Evolutionary conservation across 164 flowering plant genomes (phyloP).

Genomic region (Magnolia changhungtana): DNA sequence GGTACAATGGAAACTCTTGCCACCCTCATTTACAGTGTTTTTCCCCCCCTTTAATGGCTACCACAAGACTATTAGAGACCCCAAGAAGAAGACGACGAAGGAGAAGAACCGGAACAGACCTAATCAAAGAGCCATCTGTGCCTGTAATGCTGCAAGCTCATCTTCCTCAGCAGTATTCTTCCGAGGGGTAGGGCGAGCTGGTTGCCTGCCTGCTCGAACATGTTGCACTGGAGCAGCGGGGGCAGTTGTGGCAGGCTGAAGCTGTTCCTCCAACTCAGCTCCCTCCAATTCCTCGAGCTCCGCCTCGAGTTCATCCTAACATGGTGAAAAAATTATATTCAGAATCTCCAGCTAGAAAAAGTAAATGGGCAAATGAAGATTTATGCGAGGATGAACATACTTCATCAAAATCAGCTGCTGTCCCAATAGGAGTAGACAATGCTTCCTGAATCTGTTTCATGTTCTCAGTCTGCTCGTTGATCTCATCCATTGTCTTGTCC

Average conservation of each 20-base stretch:
- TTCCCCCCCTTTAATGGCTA: too few species aligned
- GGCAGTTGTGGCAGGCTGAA: constrained; percentile 41
- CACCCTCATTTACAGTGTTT: too few species aligned
- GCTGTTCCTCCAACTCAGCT: constrained; percentile 50
- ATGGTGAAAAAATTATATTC: constrained; percentile 3
- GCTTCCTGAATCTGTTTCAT: constrained; percentile 55
- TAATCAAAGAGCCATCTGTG: constrained; percentile 43
- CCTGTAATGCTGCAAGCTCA: constrained; percentile 46
- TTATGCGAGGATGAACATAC: constrained; percentile 15
- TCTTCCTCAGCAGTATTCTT: constrained; percentile 45
- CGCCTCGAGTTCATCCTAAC: constrained; percentile 52
- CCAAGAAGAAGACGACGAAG: not conserved
- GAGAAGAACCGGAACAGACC: constrained; percentile 8
- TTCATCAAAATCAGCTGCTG: constrained; percentile 50
- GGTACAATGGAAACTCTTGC: too few species aligned
- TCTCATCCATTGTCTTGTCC: constrained; percentile 59
- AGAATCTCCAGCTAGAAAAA: not conserved
- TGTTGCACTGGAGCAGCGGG: constrained; percentile 30
- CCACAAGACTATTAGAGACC: too few species aligned
- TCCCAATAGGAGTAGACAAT: constrained; percentile 41
- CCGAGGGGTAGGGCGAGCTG: constrained; percentile 31
- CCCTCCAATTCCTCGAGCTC: constrained; percentile 54
- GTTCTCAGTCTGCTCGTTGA: constrained; percentile 55
- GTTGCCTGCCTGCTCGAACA: constrained; percentile 36
- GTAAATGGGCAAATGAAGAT: not conserved